Base-by-base conservation (phyloP, 176 grass and related monocot species). In the Bothriochloa decipiens region DNA sequence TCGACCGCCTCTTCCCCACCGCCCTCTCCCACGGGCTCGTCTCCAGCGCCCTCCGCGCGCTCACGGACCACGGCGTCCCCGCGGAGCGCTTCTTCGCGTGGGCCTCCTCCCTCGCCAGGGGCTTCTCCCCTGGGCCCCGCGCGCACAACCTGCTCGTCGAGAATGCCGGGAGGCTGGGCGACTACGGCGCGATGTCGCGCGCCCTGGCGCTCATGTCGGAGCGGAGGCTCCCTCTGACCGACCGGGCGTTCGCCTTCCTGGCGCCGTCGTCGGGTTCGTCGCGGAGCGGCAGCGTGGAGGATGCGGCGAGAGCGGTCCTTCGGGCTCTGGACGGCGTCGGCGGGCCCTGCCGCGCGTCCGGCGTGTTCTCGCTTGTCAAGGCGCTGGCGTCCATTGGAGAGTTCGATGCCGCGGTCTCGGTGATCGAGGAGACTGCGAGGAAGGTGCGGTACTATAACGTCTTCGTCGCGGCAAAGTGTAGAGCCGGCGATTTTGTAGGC, bases 301-400 rank as follows among this genome's bases (percentile, higher is more conserved):
- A 80, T 12, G 47, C 36, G 5, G 74, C 81, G 72, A 66, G 26
- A 11, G 80, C 77, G 35, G 74, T 87, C 57, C 36, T 82, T 6
- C 23, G 46, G 76, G 39, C 47, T 49, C 43, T 98, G 68, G 86
- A 87, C 36, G 71, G 25, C 18, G 87, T 55, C 2, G 87, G 86
- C 2, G 93, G 85, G 2, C 89, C 87, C 60, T 98, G 87, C 70
- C 75, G 87, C 60, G 81, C 85, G 22, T 92, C 91, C 25, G 96
- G 96, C 26, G 92, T 93, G 62, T 98, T 95, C 66, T 90, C 91
- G 20, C 81, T 95, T 55, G 75, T 98, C 32, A 98, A 93, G 64
- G 62, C 76, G 3, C 86, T 95, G 52, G 91, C 89, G 27, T 87
- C 81, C 26, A 69, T 89, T 20, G 89, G 87, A 18, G 85, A 90